Evolutionary conservation across 1,284 basidiomycete genomes (phyloP), one percentile per base, ranked within the genome.

Genomic region (Rhodotorula sp.): DNA sequence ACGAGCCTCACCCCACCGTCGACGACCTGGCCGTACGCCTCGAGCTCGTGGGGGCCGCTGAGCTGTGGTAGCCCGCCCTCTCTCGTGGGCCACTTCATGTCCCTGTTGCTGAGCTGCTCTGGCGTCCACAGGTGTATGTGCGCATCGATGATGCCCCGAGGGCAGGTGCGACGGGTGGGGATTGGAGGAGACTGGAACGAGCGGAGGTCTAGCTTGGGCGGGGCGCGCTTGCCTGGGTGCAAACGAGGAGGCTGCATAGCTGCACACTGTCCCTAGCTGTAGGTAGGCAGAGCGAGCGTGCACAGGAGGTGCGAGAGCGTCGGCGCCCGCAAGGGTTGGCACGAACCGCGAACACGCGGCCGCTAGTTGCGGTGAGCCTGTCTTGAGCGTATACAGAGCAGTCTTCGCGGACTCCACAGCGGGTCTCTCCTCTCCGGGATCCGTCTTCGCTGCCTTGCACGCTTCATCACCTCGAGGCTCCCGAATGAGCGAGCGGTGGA

Each of bases 101-200:
- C 12, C 10, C 72, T 66, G 13, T 10, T 29, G 4, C 61, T 64
- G 25, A 70, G 63, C 46, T 76, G 75, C 3, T 32, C 27, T 3
- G 5, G 3, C 2, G 68, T 69, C 61, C 61, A 74, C 15, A 76
- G 64, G 62, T 76, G 73, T 22, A 76, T 50, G 62, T 76, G 75
- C 1, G 68, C 41, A 64, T 76, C 75, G 70, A 74, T 8, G 55
- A 74, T 0, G 6, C 41, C 21, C 22, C 1, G 19, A 4, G 73
- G 75, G 53, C 56, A 25, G 8, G 44, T 21, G 7, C 75, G 55
- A 0, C 68, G 54, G 1, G 72, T 19, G 3, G 54, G 21, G 6
- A 58, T 25, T 15, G 69, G 50, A 27, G 62, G 32, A 15, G 67
- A 22, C 27, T 57, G 57, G 54, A 64, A 54, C 15, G 59, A 61